Percentiles rank a stretch among this genome's conserved stretches.
Conservation (phyloP, 768 basidiomycete species). For the Candolleomyces eurysporus region DNA sequence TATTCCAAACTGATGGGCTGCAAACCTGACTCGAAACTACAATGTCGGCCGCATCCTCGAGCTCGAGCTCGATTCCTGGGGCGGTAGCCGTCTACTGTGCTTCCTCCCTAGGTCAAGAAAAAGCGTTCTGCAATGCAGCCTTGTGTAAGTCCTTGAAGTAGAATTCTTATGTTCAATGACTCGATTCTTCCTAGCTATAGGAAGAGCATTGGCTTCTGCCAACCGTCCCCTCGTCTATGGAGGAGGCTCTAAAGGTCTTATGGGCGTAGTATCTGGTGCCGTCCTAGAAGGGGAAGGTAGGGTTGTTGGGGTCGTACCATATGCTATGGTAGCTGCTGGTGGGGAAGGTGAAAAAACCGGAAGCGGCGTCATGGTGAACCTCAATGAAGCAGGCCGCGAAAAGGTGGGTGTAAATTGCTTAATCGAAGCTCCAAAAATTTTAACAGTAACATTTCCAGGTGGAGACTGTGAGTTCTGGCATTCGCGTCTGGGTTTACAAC, state of each 20-base stretch:
- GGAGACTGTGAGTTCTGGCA: constrained; percentile 25
- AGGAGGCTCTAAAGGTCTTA: constrained; percentile 79
- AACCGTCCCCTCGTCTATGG: constrained; percentile 79
- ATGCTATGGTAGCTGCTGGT: constrained; percentile 66
- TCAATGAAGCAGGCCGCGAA: constrained; percentile 25
- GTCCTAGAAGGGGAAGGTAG: constrained; percentile 65
- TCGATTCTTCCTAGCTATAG: constrained; percentile 52
- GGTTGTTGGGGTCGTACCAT: constrained; percentile 77
- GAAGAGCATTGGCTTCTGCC: constrained; percentile 61
- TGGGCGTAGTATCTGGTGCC: constrained; percentile 76
- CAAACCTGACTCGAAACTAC: too few relatives aligned
- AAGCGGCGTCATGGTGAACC: constrained; percentile 12
- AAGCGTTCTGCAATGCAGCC: constrained; percentile 67
- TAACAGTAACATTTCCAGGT: constrained; percentile 13
- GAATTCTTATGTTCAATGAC: background rate
- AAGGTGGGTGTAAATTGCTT: constrained; percentile 14
- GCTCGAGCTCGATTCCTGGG: background rate
- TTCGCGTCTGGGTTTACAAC: too few relatives aligned
- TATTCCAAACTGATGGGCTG: too few relatives aligned
- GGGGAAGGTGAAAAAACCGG: constrained; percentile 55
- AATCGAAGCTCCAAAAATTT: background rate
- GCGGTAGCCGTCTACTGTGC: constrained; percentile 85
- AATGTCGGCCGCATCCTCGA: background rate
- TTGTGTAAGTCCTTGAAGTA: constrained; percentile 39
- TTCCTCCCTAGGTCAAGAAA: constrained; percentile 62